Evolutionary conservation across 2,329 filamentous ascomycete genomes (phyloP), one percentile per base, ranked within the genome.

Genomic region (Nemania sp.): DNA sequence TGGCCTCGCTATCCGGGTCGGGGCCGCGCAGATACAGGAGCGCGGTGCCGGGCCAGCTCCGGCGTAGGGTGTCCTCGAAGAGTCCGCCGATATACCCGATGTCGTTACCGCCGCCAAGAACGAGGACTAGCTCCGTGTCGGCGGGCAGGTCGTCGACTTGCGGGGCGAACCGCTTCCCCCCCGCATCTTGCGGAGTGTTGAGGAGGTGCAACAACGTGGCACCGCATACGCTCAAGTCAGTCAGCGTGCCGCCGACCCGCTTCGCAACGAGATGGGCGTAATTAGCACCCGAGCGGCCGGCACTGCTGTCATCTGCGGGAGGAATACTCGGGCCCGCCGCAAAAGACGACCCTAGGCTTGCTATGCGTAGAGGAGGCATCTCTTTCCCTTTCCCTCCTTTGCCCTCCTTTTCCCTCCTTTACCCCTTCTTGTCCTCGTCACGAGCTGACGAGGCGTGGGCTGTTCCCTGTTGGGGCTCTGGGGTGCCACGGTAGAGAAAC

Each of bases 31-130:
- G 48, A 51, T 63, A 65, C 20, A 52, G 21, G 15, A 59, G 37
- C 4, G 52, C 61, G 43, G 21, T 61, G 18, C 62, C 62, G 29
- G 55, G 67, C 63, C 62, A 67, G 32, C 59, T 63, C 17, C 55
- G 64, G 35, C 18, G 50, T 5, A 71, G 60, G 10, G 69, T 70
- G 54, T 76, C 72, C n/a, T 67, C 65, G 48, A 74, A 71, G 12
- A 78, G 54, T 2, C 73, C 73, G 4, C 71, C 73, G 43, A 76
- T 68, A 60, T 77, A 77, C 3, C 70, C 71, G 46, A 77, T 69
- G 62, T 78, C 76, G 55, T 77, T 77, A 13, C 76, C 76, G 34
- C 76, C 76, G 58, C 71, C 73, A 12, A 73, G 73, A 11, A 77
- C 68, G 15, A 75, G 67, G 3, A 78, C 74, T 21, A 77, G 65